phyloP scores from a whole-genome alignment of 169 alveolate species.

The Plasmodium gonderi region DNA sequence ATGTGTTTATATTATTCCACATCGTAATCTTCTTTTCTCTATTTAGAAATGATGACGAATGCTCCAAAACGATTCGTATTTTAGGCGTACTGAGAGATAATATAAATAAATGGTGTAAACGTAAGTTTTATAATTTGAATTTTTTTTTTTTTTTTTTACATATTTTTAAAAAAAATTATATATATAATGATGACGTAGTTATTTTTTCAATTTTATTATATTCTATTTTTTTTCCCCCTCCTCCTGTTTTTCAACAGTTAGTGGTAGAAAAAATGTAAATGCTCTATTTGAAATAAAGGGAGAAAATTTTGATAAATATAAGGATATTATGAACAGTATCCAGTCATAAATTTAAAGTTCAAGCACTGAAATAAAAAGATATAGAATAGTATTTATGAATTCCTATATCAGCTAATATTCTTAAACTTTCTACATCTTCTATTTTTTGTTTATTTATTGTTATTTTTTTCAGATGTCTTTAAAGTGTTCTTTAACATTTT shows the following conservation, averaged over 20 bases:
- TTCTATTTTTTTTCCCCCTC: neutral
- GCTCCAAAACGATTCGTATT: constrained; percentile 69
- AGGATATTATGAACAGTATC: constrained; percentile 57
- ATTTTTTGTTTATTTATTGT: neutral
- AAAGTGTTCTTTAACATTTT: no score
- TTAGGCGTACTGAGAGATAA: constrained; percentile 67
- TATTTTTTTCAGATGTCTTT: no score
- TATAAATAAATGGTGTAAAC: constrained; percentile 71
- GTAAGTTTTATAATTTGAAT: constrained; percentile 22
- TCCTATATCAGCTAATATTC: neutral
- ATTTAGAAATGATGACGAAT: constrained; percentile 68
- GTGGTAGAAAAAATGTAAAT: constrained; percentile 72
- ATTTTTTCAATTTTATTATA: neutral
- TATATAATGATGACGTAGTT: neutral
- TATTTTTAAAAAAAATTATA: neutral
- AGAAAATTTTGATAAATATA: constrained; percentile 47
- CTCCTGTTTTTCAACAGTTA: constrained; percentile 5
- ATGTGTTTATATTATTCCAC: neutral
- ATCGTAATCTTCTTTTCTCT: neutral
- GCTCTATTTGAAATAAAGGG: constrained; percentile 73
- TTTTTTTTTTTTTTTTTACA: neutral
- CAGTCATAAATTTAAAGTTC: constrained; percentile 6
- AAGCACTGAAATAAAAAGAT: constrained; percentile 2
- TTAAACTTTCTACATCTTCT: neutral
- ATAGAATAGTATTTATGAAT: neutral